Conservation (phyloP, 805 yeast species). For the Metahyphopichia silvanorum region DNA sequence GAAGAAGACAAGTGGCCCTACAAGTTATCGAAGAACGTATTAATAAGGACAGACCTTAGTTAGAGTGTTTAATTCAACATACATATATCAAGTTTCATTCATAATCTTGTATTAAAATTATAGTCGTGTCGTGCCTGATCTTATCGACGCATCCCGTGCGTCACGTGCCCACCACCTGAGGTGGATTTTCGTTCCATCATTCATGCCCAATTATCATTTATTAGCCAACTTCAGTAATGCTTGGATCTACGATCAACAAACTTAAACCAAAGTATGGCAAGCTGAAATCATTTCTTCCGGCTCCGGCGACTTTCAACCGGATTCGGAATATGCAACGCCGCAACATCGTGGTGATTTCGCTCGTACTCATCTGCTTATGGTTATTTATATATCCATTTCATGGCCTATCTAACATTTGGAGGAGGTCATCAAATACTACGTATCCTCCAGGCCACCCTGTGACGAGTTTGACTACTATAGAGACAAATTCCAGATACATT, state of each 20-base stretch:
- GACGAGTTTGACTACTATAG: conserved; percentile 31
- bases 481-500: conserved; percentile 51
- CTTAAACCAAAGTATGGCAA: conserved; percentile 27
- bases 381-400: conserved; percentile 19
- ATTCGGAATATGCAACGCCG: conserved; percentile 11
- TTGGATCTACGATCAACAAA: conserved; percentile 6
- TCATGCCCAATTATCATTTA: too few species aligned
- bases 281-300: conserved; percentile 20
- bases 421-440: conserved; percentile 1
- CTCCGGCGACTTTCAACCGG: conserved; percentile 25
- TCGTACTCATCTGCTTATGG: conserved; percentile 13
- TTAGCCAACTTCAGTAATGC: too few species aligned
- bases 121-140: too few species aligned
- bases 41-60: conserved; percentile 19
- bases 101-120: too few species aligned
- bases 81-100: too few species aligned
- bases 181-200: too few species aligned
- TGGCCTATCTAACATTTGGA: conserved; percentile 6
- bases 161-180: too few species aligned
- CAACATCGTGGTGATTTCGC: conserved; percentile 10
- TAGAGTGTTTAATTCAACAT: too few species aligned
- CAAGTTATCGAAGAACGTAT: conserved; percentile 71
- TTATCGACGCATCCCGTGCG: too few species aligned
- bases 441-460: conserved; percentile 34
- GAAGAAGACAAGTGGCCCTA: conserved; percentile 74